Percentiles rank a stretch among this genome's conserved stretches.
Conservation (phyloP, 169 alveolate genomes). For the Plasmodium malariae region DNA sequence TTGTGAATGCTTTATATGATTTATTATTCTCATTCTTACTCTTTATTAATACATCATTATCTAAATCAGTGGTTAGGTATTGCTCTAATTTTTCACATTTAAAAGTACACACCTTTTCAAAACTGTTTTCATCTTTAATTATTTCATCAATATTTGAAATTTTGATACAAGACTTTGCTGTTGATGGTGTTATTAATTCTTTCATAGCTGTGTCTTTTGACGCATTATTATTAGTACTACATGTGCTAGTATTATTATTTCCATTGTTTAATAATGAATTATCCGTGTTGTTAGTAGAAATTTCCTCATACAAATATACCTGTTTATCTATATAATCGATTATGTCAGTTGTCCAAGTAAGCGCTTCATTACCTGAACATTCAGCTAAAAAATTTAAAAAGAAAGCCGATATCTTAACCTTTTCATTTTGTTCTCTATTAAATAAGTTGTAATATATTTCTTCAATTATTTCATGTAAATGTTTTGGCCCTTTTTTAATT, state of each 20-base stretch:
- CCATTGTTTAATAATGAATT: neutral
- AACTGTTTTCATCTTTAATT: constrained; percentile 59
- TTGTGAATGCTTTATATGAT: constrained; percentile 61
- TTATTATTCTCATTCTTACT: constrained; percentile 69
- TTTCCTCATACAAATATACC: constrained; percentile 60
- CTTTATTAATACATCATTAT: constrained; percentile 69
- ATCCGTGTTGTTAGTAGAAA: neutral
- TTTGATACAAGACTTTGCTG: constrained; percentile 52
- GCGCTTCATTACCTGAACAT: constrained; percentile 73
- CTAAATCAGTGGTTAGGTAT: constrained; percentile 33
- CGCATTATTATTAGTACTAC: neutral
- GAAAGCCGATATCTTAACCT: constrained; percentile 64
- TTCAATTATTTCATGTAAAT: constrained; percentile 73
- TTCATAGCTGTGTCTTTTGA: neutral
- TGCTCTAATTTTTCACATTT: constrained; percentile 77
- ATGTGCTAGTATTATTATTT: neutral
- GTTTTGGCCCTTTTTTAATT: constrained; percentile 60
- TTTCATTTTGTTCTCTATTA: constrained; percentile 59
- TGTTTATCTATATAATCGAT: constrained; percentile 76
- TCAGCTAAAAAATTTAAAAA: constrained; percentile 76
- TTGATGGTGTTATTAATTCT: constrained; percentile 62
- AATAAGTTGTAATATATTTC: constrained; percentile 64
- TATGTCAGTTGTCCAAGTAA: constrained; percentile 74
- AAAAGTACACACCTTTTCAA: constrained; percentile 73
- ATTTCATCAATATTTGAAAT: constrained; percentile 61